Conservation (phyloP, 805 yeast genomes). For the Metschnikowia shivogae region DNA sequence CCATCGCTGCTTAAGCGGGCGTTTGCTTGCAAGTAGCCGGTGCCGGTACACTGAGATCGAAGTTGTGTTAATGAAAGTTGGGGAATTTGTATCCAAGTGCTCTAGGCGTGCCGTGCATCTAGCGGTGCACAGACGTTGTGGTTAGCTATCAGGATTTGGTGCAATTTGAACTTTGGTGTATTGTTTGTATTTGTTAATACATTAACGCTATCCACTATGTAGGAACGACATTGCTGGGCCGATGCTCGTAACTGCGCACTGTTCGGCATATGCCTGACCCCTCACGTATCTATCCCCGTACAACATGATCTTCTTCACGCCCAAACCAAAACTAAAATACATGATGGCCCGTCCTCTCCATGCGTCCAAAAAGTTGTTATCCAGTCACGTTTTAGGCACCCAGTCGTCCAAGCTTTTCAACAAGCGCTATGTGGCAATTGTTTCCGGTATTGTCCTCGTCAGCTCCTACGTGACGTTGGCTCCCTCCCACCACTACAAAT, state of each 20-base stretch:
- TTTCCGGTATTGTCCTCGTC: slow-evolving; percentile 40
- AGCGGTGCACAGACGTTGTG: slow-evolving; percentile 49
- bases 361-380: slow-evolving; percentile 9
- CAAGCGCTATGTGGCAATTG: slow-evolving; percentile 35
- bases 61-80: slow-evolving; percentile 15
- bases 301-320: slow-evolving; percentile 14
- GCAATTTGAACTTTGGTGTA: slow-evolving; percentile 12
- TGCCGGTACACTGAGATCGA: slow-evolving; percentile 7
- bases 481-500: slow-evolving; percentile 38
- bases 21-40: no score
- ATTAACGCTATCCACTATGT: slow-evolving; percentile 2
- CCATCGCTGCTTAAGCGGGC: slow-evolving; percentile 70
- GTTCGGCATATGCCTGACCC: slow-evolving; percentile 1
- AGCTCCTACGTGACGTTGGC: slow-evolving; percentile 40
- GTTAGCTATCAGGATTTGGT: slow-evolving; percentile 57
- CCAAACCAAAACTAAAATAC: slow-evolving; percentile 14
- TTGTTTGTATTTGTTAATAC: slow-evolving; percentile 8
- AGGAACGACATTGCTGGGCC: neutral
- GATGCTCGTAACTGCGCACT: slow-evolving; percentile 2
- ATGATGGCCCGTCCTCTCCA: slow-evolving; percentile 17
- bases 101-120: slow-evolving; percentile 60
- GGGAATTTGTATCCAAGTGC: slow-evolving; percentile 37
- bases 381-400: slow-evolving; percentile 5
- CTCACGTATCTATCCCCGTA: neutral
- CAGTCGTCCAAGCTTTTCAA: slow-evolving; percentile 15